These are phyloP conservation scores for Alternaria incomplexa DNA, from an alignment of 2,329 filamentous ascomycete genomes.

Conservation along the genomic window DNA sequence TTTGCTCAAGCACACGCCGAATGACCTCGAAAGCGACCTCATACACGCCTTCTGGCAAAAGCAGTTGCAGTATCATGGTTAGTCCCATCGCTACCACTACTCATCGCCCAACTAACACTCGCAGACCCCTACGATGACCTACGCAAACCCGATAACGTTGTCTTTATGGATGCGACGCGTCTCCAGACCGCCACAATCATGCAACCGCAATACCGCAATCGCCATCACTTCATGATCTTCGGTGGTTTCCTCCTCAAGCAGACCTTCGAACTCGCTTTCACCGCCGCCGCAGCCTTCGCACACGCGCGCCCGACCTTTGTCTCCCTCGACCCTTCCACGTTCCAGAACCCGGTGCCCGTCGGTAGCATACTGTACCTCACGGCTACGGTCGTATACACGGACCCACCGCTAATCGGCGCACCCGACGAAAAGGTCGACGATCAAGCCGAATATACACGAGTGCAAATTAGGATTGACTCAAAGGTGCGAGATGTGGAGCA, in stretches of 20 bases:
- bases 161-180: constrained; percentile 67
- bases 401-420: constrained; percentile 59
- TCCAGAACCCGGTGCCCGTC: constrained; percentile 76
- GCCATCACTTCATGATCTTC: constrained; percentile 80
- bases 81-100: constrained; percentile 9
- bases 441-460: constrained; percentile 60
- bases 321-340: constrained; percentile 74
- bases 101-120: neutral
- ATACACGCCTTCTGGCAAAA: constrained; percentile 77
- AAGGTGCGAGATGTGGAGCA: constrained; percentile 77
- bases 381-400: constrained; percentile 74
- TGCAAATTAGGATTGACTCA: constrained; percentile 74
- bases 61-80: constrained; percentile 67
- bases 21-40: constrained; percentile 72
- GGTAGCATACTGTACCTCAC: constrained; percentile 77
- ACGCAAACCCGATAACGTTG: constrained; percentile 62
- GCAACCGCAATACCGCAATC: constrained; percentile 74
- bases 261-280: constrained; percentile 78
- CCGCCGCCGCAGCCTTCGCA: constrained; percentile 73
- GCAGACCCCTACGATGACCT: constrained; percentile 61
- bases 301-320: constrained; percentile 74
- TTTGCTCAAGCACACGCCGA: constrained; percentile 70
- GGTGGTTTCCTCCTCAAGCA: constrained; percentile 77
- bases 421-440: constrained; percentile 41
- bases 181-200: constrained; percentile 74